A percentile compares a stretch with the other conserved stretches of the same genome.
phyloP scores from a whole-genome alignment of 2,329 filamentous ascomycete genomes.

The Aspergillus quadrilineatus region DNA sequence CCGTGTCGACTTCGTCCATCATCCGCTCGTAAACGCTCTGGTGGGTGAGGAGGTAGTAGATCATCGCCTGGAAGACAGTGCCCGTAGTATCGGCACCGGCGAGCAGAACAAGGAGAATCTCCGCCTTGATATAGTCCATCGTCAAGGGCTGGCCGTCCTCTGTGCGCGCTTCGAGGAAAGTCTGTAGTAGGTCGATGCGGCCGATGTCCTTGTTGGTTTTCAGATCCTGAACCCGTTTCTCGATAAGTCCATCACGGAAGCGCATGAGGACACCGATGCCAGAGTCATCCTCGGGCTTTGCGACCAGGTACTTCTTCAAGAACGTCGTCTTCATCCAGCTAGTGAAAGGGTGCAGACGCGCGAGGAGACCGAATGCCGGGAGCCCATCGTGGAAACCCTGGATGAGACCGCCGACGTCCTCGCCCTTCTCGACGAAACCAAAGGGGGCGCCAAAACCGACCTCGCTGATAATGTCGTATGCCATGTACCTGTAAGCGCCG shows the following conservation, averaged over 20 bases:
- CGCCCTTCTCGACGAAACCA: slow-evolving; percentile 55
- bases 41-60: slow-evolving; percentile 45
- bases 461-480: slow-evolving; percentile 59
- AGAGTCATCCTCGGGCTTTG: slow-evolving; percentile 53
- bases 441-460: slow-evolving; percentile 58
- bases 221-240: slow-evolving; percentile 50
- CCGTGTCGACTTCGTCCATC: slow-evolving; percentile 49
- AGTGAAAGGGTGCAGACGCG: slow-evolving; percentile 55
- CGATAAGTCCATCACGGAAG: slow-evolving; percentile 56
- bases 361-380: slow-evolving; percentile 53
- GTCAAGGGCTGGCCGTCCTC: slow-evolving; percentile 49
- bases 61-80: slow-evolving; percentile 51
- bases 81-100: slow-evolving; percentile 56
- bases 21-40: slow-evolving; percentile 46
- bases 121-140: slow-evolving; percentile 54
- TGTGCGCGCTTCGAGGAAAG: slow-evolving; percentile 45
- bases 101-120: slow-evolving; percentile 53
- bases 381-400: slow-evolving; percentile 56
- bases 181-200: slow-evolving; percentile 56
- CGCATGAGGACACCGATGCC: slow-evolving; percentile 59
- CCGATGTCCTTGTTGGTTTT: slow-evolving; percentile 45
- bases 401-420: slow-evolving; percentile 56
- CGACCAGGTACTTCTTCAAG: slow-evolving; percentile 54
- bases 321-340: slow-evolving; percentile 56
- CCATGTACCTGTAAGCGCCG: slow-evolving; percentile 45